Percentiles rank a stretch among this genome's conserved stretches.
Evolutionary conservation across 371 early-diverging fungal species (phyloP).

Genomic region (Apophysomyces elegans): DNA sequence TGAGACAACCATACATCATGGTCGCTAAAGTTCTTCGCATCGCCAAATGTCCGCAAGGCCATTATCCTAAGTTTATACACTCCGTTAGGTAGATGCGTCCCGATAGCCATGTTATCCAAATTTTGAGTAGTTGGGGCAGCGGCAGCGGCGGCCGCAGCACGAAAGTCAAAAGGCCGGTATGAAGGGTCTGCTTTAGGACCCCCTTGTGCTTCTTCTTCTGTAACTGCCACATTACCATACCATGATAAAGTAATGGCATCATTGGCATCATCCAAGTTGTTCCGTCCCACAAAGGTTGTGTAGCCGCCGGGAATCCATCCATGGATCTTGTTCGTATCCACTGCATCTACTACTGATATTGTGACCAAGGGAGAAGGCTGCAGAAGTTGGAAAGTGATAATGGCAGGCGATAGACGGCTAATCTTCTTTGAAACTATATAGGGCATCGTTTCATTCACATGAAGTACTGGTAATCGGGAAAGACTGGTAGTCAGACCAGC

Average conservation of each 20-base stretch:
- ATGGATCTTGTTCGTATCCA: slow-evolving; percentile 11
- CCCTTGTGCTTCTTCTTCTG: slow-evolving; percentile 29
- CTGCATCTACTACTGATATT: slow-evolving; percentile 31
- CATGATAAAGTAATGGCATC: slow-evolving; percentile 35
- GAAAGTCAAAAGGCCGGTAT: not conserved
- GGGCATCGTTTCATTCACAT: slow-evolving; percentile 41
- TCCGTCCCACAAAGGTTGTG: slow-evolving; percentile 33
- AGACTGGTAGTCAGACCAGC: slow-evolving; percentile 42
- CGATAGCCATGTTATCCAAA: not conserved
- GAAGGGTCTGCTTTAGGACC: slow-evolving; percentile 12
- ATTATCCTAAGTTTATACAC: slow-evolving; percentile 36
- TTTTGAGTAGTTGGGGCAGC: not conserved
- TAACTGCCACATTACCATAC: slow-evolving; percentile 36
- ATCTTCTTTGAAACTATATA: slow-evolving; percentile 15
- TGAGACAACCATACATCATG: slow-evolving; percentile 48
- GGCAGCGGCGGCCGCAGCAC: not conserved
- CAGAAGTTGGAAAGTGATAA: slow-evolving; percentile 31
- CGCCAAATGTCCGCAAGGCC: slow-evolving; percentile 44
- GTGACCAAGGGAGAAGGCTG: slow-evolving; percentile 33
- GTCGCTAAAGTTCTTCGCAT: slow-evolving; percentile 25
- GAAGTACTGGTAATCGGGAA: slow-evolving; percentile 34
- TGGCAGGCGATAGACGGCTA: slow-evolving; percentile 18
- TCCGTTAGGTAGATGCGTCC: slow-evolving; percentile 26
- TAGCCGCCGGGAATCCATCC: slow-evolving; percentile 47
- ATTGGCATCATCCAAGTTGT: slow-evolving; percentile 22